These are phyloP conservation scores for Trametes gibbosa DNA, from an alignment of 768 basidiomycete genomes.

Conservation along the genomic window DNA sequence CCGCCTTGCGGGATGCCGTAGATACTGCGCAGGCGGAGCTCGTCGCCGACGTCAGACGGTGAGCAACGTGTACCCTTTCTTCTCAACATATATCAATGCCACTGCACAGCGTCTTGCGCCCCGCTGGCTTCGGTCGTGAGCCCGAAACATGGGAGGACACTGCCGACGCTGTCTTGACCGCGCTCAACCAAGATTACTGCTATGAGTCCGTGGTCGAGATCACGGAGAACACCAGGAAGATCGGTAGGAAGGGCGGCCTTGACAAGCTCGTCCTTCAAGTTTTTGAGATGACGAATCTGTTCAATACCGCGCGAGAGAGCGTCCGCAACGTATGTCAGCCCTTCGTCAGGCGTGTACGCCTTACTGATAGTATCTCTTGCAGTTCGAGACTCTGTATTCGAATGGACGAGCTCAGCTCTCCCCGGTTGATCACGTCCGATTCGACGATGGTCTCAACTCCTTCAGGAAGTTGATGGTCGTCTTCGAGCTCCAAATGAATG, in stretches of 20 bases:
- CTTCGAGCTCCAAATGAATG: background rate
- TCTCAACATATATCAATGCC: background rate
- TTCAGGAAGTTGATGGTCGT: background rate
- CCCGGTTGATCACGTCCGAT: background rate
- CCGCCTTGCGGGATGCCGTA: too few relatives aligned
- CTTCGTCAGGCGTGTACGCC: background rate
- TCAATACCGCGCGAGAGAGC: background rate
- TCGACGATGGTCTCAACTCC: background rate
- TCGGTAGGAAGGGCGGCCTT: background rate
- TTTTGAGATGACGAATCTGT: background rate
- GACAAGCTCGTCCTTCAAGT: background rate
- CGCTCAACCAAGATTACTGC: background rate
- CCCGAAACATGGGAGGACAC: background rate
- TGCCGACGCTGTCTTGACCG: background rate
- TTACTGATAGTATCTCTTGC: background rate
- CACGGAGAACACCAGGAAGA: background rate
- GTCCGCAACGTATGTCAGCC: background rate
- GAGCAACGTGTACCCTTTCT: background rate
- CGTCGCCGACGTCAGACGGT: background rate
- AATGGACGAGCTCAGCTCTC: background rate
- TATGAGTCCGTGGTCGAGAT: background rate
- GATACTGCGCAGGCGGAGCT: background rate
- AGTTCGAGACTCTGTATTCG: background rate
- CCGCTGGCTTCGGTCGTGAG: background rate
- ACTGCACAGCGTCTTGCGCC: background rate